These are phyloP conservation scores for Lactarius quietus DNA, from an alignment of 768 basidiomycete species.

Conservation along the genomic window DNA sequence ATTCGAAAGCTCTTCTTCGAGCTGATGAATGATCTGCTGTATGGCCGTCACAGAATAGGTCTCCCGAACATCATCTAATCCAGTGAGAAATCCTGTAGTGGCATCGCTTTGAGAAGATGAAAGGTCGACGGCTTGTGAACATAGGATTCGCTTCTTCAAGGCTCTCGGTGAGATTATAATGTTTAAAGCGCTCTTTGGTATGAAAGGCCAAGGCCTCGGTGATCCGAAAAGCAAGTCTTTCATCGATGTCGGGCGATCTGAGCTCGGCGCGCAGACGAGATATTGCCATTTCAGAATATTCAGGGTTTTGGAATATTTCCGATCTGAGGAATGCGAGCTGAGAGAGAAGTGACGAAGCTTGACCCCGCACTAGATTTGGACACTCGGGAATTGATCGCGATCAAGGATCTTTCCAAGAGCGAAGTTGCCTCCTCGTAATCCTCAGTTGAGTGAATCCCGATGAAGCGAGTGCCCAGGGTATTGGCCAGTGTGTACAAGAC, in stretches of 20 bases:
- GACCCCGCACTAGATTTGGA: not conserved
- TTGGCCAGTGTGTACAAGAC: not conserved
- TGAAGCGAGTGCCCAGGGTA: not conserved
- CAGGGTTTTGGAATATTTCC: not conserved
- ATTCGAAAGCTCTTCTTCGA: not conserved
- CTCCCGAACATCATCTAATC: not conserved
- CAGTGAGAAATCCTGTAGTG: not conserved
- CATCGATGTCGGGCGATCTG: not conserved
- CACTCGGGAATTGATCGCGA: not conserved
- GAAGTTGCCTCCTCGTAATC: conserved; percentile 6
- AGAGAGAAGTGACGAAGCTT: not conserved
- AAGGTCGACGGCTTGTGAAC: not conserved
- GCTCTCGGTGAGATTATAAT: not conserved
- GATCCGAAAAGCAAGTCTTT: not conserved
- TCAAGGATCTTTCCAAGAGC: not conserved
- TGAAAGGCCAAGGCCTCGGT: not conserved
- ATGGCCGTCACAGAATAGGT: not conserved
- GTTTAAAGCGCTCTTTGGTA: not conserved
- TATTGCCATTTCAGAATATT: conserved; percentile 2
- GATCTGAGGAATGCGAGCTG: not conserved
- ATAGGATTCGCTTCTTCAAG: not conserved
- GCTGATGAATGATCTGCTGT: not conserved
- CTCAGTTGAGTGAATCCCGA: not conserved
- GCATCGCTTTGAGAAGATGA: not conserved
- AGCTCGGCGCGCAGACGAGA: not conserved